These are phyloP conservation scores for Yamadazyma olivae DNA, from an alignment of 805 yeast species.

Conservation along the genomic window DNA sequence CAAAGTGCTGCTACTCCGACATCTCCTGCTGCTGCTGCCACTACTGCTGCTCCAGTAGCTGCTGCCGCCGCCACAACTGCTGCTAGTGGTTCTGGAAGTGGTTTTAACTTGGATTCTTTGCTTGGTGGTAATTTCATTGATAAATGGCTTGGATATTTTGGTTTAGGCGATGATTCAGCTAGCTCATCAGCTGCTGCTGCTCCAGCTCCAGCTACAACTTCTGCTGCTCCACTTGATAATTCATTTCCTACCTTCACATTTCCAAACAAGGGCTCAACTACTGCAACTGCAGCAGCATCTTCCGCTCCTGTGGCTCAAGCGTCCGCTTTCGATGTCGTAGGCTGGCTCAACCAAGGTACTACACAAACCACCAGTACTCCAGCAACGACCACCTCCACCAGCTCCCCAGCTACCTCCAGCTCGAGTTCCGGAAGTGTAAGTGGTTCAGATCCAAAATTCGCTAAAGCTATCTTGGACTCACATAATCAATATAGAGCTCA, in stretches of 20 bases:
- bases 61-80: slow-evolving; percentile 11
- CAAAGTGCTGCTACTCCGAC: slow-evolving; percentile 1
- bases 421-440: slow-evolving; percentile 9
- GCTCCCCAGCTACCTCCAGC: slow-evolving; percentile 4
- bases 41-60: slow-evolving; percentile 10
- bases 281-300: slow-evolving; percentile 8
- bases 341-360: background rate
- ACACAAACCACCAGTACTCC: slow-evolving; percentile 4
- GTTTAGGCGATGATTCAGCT: slow-evolving; percentile 3
- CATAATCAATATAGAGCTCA: slow-evolving; percentile 58
- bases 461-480: slow-evolving; percentile 46
- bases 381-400: slow-evolving; percentile 7
- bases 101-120: slow-evolving; percentile 9
- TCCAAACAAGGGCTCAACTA: slow-evolving; percentile 5
- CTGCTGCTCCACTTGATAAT: slow-evolving; percentile 4
- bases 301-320: background rate
- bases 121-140: slow-evolving; percentile 4
- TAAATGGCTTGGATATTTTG: slow-evolving; percentile 10
- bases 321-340: background rate
- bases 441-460: slow-evolving; percentile 29
- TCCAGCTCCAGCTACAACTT: slow-evolving; percentile 12
- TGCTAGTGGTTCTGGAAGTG: slow-evolving; percentile 5
- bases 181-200: slow-evolving; percentile 6
- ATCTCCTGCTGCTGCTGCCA: slow-evolving; percentile 5
- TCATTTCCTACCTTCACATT: slow-evolving; percentile 12